A percentile compares a stretch with the other conserved stretches of the same genome.
Evolutionary conservation across 371 early-diverging fungal species (phyloP).

Genomic region (Dichotomocladium elegans): DNA sequence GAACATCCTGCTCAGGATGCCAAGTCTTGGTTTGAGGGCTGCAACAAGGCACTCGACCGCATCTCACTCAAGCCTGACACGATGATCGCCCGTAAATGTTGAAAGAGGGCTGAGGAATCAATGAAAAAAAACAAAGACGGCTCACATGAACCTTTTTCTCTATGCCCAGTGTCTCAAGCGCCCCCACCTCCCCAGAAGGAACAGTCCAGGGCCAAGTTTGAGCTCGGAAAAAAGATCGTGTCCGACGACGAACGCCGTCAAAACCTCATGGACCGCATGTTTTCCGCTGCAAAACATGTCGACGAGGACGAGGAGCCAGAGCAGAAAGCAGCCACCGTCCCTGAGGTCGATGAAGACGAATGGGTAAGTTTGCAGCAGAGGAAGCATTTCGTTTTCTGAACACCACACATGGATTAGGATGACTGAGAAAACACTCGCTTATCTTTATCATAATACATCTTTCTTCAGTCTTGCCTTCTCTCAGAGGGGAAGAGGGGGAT

Average conservation of each 20-base stretch:
- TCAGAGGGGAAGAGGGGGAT: no score
- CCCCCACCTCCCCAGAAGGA: slow-evolving; percentile 40
- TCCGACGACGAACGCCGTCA: slow-evolving; percentile 39
- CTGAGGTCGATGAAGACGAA: slow-evolving; percentile 54
- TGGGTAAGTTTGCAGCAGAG: slow-evolving; percentile 42
- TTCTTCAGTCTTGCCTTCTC: no score
- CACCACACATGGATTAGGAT: no score
- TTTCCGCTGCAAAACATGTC: slow-evolving; percentile 43
- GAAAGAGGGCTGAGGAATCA: no score
- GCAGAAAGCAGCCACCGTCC: slow-evolving; percentile 27
- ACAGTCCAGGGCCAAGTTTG: slow-evolving; percentile 31
- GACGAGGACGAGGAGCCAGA: slow-evolving; percentile 32
- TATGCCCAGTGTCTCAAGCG: slow-evolving; percentile 31
- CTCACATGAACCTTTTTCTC: background rate
- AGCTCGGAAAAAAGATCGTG: slow-evolving; percentile 34
- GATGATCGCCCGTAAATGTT: slow-evolving; percentile 52
- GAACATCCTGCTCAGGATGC: slow-evolving; percentile 49
- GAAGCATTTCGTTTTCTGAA: no score
- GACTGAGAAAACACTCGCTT: no score
- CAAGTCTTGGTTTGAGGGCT: slow-evolving; percentile 55
- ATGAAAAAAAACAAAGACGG: background rate
- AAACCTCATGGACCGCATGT: slow-evolving; percentile 56
- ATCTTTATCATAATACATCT: no score
- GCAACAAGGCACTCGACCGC: slow-evolving; percentile 11
- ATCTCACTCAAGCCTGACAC: slow-evolving; percentile 58